Percentiles rank a stretch among this genome's conserved stretches.
These are phyloP conservation scores for Aureobasidium sp. DNA, from an alignment of 2,329 filamentous ascomycete species.

Conservation along the genomic window DNA sequence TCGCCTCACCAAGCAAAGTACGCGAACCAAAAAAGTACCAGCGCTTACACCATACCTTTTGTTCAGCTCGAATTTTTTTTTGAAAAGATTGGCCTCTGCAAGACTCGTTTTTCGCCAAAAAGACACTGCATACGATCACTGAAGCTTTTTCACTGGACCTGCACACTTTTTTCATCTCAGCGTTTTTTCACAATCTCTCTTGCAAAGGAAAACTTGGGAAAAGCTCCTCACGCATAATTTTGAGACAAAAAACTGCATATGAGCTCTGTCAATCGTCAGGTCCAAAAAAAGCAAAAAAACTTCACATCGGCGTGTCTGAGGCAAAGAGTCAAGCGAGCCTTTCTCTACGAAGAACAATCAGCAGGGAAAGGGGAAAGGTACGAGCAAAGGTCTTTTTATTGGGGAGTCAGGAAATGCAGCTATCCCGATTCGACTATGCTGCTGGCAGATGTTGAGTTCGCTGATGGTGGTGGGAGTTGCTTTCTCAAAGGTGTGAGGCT, in stretches of 20 bases:
- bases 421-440: slow-evolving; percentile 4
- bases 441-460: background rate
- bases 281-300: background rate
- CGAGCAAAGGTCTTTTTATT: too few relatives aligned
- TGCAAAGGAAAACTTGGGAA: slow-evolving; percentile 10
- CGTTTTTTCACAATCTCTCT: background rate
- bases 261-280: background rate
- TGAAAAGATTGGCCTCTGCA: background rate
- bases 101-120: background rate
- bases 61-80: background rate
- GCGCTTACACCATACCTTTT: background rate
- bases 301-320: background rate
- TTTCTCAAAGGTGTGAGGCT: background rate
- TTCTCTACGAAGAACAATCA: background rate
- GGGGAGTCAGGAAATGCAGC: slow-evolving; percentile 7
- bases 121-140: slow-evolving; percentile 8
- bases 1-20: slow-evolving; percentile 8
- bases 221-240: background rate
- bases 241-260: slow-evolving; percentile 8
- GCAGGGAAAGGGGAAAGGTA: background rate
- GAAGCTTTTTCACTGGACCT: too few relatives aligned
- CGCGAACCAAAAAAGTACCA: background rate
- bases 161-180: too few relatives aligned
- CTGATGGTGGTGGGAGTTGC: background rate
- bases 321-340: background rate